Evolutionary conservation across 805 yeast genomes (phyloP), one percentile per base, ranked within the genome.

Genomic region (Candida rishiriensis): DNA sequence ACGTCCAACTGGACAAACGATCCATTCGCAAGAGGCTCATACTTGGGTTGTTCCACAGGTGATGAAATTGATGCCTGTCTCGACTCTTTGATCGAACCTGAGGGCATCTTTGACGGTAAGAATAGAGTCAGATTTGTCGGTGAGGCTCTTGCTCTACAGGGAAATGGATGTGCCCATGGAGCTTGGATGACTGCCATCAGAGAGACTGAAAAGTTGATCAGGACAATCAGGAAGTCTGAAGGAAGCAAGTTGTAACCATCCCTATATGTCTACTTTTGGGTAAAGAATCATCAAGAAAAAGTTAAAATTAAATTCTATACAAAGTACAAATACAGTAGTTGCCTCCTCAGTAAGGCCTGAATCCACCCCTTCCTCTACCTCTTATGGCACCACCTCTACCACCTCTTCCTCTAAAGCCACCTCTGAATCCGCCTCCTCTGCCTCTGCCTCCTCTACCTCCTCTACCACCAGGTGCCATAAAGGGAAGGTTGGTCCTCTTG

Each of bases 401-500:
- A 17, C 54, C 55, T 34, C 62, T 39, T 11, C 57, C 60, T 39
- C 64, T 51, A n/a, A 50, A 47, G 9, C 51, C 48, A 18, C 51
- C 49, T 10, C 52, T 42, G 18, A 57, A 52, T 10, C 61, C 54
- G 21, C 59, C 44, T 3, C 56, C 53, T 30, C 65, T 42, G 7
- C 61, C 52, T 40, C 63, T 39, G 6, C 57, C 56, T 36, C 60
- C 56, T 3, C 57, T 49, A 10, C 61, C 57, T 26, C 61, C 32
- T 9, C 78, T 75, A 26, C 81, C 61, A 42, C 68, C 50, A 10
- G 73, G 65, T 29, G 74, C 68, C 56, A 81, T 69, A 1, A 91
- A 91, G 2, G 95, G 96, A 16, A 87, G 64, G 54, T 88, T 88
- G 3, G 95, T 87, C 56, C 96, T 74, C 62, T 88, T 88, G 15